Evolutionary conservation across 2,329 filamentous ascomycete species (phyloP), one percentile per base, ranked within the genome.

Genomic region (Ophiostoma ips): DNA sequence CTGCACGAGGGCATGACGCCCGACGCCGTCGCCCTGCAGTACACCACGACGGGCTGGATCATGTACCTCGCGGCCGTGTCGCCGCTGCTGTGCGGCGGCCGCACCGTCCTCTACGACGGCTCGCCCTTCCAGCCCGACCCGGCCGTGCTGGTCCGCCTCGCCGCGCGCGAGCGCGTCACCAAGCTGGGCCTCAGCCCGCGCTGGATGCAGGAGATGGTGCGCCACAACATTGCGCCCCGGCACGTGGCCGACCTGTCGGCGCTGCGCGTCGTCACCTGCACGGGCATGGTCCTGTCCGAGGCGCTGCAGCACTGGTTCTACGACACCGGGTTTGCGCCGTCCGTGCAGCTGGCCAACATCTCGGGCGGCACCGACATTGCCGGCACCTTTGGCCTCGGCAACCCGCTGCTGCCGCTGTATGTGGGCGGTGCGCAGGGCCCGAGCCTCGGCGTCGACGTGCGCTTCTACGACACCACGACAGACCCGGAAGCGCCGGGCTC

Each of bases 231-330:
- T 38, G 65, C 68, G 0, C 86, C 86, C 0, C 71, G 75, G 11
- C 67, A 80, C 1, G 66, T 81, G 9, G 71, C 75, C 1, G 76
- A 90, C 57, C 64, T 94, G 31, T 76, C 74, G 8, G 65, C 63
- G 6, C 68, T 94, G 24, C 67, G 68, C 28, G 63, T 70, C 3
- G 83, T 90, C 30, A 79, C 73, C 1, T 82, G 76, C 48, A 94
- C 87, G 0, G 87, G 87, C 3, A 90, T 90, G 84, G 85, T 92
- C 0, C 71, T 92, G 3, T 78, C 83, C 0, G 79, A 88, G 46
- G 76, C 82, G 36, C 68, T 87, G 33, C 90, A 88, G 60, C 80
- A 87, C 60, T 94, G 87, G 86, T 70, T 84, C 71, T 67, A 89
- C 61, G 81, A 87, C 56, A 66, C 70, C 8, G 84, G 72, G 0